Evolutionary conservation across 2,329 filamentous ascomycete genomes (phyloP), one percentile per base, ranked within the genome.

Genomic region (Aureobasidium sp.): DNA sequence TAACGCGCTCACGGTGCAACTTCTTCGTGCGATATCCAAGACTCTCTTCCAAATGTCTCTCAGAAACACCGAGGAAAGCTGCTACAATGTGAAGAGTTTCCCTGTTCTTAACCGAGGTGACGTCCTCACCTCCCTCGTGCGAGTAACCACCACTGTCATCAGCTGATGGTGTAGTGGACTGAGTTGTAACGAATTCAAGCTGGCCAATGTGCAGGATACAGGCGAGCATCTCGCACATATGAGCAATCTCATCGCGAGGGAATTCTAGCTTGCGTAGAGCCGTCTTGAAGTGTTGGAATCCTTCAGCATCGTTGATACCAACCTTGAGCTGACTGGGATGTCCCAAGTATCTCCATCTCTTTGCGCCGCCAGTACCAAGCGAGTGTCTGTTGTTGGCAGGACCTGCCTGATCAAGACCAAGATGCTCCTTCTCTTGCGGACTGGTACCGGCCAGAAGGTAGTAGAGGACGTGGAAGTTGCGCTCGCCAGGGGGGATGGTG

Each of bases 81-180:
- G 94, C 92, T 59, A 99, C 83, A 52, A 93, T 90, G 47, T 81
- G 81, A 7, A 99, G 80, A 2, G 90, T 88, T 65, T 97, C 93
- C 77, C 92, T 96, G 75, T 99, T 99, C 77, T 89, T 94, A 36
- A 97, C 93, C 2, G 87, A 83, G 0, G 94, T 97, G 32, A 92
- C 80, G 0, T 83, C 89, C 70, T 94, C 90, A 44, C 87, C 90
- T 66, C 94, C 94, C 74, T 99, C 94, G 71, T 96, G 91, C 0
- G 94, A 96, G 75, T 94, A 97, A 25, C 93, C 93, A 61, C 94
- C 94, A 67, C 93, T 97, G 69, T 99, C 94, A 68, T 97, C 92
- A 1, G 85, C 91, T 1, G 84, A 84, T 0, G 85, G 87, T 2
- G 87, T 87, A 0, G 94, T 97, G 66, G 87, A 85, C 67, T 89